Conservation (phyloP, 2,329 filamentous ascomycete species). For the Penicillium capsulatum region DNA sequence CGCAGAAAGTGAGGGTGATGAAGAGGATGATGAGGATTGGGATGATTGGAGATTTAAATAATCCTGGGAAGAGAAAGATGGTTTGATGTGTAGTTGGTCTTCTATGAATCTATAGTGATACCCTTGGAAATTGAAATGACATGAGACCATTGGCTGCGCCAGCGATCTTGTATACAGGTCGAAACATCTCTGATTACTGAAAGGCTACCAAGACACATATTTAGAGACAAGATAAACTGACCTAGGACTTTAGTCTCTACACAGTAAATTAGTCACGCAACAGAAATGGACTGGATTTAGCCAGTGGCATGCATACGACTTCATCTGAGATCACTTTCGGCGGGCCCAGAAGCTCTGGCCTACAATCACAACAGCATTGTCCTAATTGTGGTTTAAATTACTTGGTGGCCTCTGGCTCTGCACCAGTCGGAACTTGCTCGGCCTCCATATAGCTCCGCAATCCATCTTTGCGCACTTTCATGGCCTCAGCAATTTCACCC, state of each 20-base stretch:
- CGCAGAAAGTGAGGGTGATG: conserved; percentile 48
- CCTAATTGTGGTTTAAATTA: no score
- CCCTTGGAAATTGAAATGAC: conserved; percentile 25
- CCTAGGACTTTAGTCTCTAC: no score
- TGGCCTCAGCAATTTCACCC: conserved; percentile 43
- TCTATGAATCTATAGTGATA: conserved; percentile 35
- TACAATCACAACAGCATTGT: no score
- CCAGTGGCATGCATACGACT: no score
- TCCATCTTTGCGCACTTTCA: conserved; percentile 42
- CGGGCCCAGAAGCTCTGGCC: no score
- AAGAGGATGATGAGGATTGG: conserved; percentile 54
- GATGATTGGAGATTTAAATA: conserved; percentile 43
- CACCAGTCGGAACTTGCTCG: conserved; percentile 14
- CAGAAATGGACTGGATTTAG: no score
- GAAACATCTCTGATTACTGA: no score
- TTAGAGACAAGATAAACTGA: not conserved
- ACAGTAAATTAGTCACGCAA: no score
- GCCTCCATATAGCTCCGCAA: conserved; percentile 40
- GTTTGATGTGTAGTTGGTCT: conserved; percentile 23
- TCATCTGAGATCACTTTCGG: no score
- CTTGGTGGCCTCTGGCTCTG: conserved; percentile 7
- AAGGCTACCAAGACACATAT: no score
- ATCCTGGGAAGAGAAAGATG: conserved; percentile 18
- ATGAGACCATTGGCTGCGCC: no score
- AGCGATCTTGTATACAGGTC: no score